Percentiles rank a stretch among this genome's conserved stretches.
phyloP scores from a whole-genome alignment of 2,329 filamentous ascomycete genomes.

The Microsporum canis region DNA sequence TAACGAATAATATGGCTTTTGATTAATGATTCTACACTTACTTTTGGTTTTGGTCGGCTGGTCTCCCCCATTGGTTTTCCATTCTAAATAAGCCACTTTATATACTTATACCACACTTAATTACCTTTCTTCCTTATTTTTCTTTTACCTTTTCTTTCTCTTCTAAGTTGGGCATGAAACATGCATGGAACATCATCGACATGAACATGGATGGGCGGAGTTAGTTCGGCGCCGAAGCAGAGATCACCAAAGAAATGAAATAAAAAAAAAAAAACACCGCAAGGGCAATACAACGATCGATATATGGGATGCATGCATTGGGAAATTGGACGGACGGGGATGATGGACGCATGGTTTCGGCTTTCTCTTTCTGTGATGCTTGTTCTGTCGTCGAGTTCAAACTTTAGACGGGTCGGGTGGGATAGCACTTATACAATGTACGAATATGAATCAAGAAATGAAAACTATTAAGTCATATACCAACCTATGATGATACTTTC shows the following conservation, averaged over 20 bases:
- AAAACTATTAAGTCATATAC: background rate
- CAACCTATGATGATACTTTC: too few relatives aligned
- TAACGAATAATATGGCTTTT: too few relatives aligned
- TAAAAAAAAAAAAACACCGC: background rate
- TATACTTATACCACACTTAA: background rate
- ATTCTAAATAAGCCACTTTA: background rate
- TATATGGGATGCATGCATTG: background rate
- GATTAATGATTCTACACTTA: background rate
- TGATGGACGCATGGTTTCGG: background rate
- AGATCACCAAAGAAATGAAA: background rate
- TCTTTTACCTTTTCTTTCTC: background rate
- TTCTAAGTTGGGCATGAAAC: background rate
- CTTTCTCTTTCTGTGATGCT: background rate
- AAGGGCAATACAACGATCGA: background rate
- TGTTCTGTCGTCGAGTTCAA: background rate
- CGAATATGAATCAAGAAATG: background rate
- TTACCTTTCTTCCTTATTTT: background rate
- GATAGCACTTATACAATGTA: background rate
- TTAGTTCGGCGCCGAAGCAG: background rate
- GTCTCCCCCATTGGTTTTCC: background rate
- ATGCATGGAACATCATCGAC: constrained; percentile 2
- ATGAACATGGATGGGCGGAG: background rate
- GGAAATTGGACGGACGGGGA: background rate
- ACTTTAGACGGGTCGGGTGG: too few relatives aligned
- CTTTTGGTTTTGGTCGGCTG: background rate